Conservation (phyloP, 805 yeast species). For the Starmerella asiatica region DNA sequence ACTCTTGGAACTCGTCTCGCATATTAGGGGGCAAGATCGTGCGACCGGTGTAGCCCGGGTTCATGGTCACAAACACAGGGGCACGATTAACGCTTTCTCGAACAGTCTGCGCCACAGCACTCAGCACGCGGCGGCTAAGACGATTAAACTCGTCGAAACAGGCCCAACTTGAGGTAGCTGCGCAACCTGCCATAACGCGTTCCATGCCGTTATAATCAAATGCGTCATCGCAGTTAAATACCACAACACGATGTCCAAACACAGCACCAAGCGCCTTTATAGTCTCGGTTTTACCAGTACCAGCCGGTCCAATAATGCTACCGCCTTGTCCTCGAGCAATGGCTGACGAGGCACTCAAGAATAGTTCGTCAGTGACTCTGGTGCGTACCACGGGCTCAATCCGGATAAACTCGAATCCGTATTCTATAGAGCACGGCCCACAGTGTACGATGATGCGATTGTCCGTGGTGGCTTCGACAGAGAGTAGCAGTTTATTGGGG, state of each 20-base stretch:
- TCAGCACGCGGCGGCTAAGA: constrained; percentile 51
- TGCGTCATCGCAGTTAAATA: constrained; percentile 82
- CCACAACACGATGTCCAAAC: constrained; percentile 68
- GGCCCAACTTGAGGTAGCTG: constrained; percentile 83
- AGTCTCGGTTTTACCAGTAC: constrained; percentile 92
- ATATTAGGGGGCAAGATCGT: constrained; percentile 72
- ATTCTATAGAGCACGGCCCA: constrained; percentile 33
- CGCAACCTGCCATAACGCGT: constrained; percentile 62
- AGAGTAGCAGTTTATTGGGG: neutral
- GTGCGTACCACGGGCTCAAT: constrained; percentile 63
- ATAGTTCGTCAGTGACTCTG: constrained; percentile 52
- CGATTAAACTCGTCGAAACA: constrained; percentile 94
- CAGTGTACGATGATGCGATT: neutral
- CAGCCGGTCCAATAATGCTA: constrained; percentile 90
- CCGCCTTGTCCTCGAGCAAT: constrained; percentile 68
- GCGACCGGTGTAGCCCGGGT: constrained; percentile 79
- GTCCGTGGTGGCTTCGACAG: neutral
- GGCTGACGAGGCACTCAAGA: constrained; percentile 59
- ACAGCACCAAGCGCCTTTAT: constrained; percentile 70
- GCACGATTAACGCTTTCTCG: constrained; percentile 38
- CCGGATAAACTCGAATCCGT: constrained; percentile 79
- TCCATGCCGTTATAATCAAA: constrained; percentile 73
- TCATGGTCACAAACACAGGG: constrained; percentile 81
- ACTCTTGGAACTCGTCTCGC: constrained; percentile 61
- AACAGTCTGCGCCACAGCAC: constrained; percentile 74